A percentile compares a stretch with the other conserved stretches of the same genome.
phyloP scores from a whole-genome alignment of 2,329 filamentous ascomycete species.

The Zymoseptoria crescenta region DNA sequence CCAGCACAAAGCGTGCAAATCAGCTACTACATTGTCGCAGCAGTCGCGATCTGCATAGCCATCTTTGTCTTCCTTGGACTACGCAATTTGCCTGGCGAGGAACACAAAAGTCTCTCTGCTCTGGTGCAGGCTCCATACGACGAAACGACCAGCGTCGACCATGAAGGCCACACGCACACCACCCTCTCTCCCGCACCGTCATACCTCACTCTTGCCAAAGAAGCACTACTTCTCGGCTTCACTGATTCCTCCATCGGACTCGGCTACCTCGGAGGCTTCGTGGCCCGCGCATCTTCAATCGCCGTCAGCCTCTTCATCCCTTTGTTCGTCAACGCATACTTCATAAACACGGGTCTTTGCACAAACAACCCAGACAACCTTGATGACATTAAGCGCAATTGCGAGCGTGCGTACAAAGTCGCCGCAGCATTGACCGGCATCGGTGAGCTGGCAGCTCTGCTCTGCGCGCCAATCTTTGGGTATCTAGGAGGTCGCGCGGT shows the following conservation, averaged over 20 bases:
- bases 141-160: slow-evolving; percentile 17
- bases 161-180: slow-evolving; percentile 20
- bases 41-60: slow-evolving; percentile 63
- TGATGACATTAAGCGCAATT: slow-evolving; percentile 71
- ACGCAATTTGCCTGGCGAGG: slow-evolving; percentile 59
- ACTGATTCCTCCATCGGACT: slow-evolving; percentile 71
- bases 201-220: slow-evolving; percentile 37
- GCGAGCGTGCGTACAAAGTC: slow-evolving; percentile 77
- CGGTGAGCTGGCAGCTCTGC: slow-evolving; percentile 75
- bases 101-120: slow-evolving; percentile 61
- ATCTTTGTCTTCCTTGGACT: slow-evolving; percentile 73
- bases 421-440: slow-evolving; percentile 81
- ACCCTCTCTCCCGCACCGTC: slow-evolving; percentile 46
- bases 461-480: slow-evolving; percentile 81
- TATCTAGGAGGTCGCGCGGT: slow-evolving; percentile 65
- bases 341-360: slow-evolving; percentile 73
- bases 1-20: slow-evolving; percentile 67
- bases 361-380: slow-evolving; percentile 38
- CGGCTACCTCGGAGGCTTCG: slow-evolving; percentile 88
- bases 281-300: slow-evolving; percentile 87
- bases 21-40: slow-evolving; percentile 81
- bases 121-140: slow-evolving; percentile 30
- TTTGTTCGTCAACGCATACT: slow-evolving; percentile 85
- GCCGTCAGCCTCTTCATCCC: slow-evolving; percentile 93
- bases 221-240: slow-evolving; percentile 54